phyloP scores from a whole-genome alignment of 257 asterid genomes.

The Linderniella brevidens region DNA sequence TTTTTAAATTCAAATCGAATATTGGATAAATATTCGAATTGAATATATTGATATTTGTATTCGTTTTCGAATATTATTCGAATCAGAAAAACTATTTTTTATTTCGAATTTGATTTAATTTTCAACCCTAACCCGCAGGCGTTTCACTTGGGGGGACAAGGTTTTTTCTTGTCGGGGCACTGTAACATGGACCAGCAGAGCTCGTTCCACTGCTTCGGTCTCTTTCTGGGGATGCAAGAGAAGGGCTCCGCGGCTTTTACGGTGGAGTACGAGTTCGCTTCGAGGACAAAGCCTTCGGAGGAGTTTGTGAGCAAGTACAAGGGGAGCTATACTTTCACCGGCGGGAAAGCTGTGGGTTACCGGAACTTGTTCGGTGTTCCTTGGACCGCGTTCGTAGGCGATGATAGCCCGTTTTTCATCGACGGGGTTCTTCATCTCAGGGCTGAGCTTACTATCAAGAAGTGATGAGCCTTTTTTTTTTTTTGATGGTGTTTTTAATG shows the following conservation, averaged over 20 bases:
- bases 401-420: slow-evolving; percentile 46
- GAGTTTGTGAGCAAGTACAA: slow-evolving; percentile 48
- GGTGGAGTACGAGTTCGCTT: slow-evolving; percentile 64
- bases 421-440: slow-evolving; percentile 59
- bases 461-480: slow-evolving; percentile 9
- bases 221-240: slow-evolving; percentile 75
- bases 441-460: slow-evolving; percentile 49
- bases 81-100: too few species aligned
- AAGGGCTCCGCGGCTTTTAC: slow-evolving; percentile 41
- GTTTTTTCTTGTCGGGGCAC: slow-evolving; percentile 69
- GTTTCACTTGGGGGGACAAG: slow-evolving; percentile 77
- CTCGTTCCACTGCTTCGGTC: slow-evolving; percentile 52
- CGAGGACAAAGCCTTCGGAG: slow-evolving; percentile 35
- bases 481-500: too few species aligned
- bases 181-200: slow-evolving; percentile 71
- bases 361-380: slow-evolving; percentile 44
- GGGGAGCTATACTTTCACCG: slow-evolving; percentile 45
- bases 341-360: slow-evolving; percentile 67
- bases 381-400: slow-evolving; percentile 53
- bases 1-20: too few species aligned
- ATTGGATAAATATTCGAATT: too few species aligned
- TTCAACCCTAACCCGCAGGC: too few species aligned
- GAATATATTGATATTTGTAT: too few species aligned
- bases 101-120: too few species aligned
- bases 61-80: too few species aligned